Conservation (phyloP, 2,329 filamentous ascomycete species). For the Alternaria alternata region DNA sequence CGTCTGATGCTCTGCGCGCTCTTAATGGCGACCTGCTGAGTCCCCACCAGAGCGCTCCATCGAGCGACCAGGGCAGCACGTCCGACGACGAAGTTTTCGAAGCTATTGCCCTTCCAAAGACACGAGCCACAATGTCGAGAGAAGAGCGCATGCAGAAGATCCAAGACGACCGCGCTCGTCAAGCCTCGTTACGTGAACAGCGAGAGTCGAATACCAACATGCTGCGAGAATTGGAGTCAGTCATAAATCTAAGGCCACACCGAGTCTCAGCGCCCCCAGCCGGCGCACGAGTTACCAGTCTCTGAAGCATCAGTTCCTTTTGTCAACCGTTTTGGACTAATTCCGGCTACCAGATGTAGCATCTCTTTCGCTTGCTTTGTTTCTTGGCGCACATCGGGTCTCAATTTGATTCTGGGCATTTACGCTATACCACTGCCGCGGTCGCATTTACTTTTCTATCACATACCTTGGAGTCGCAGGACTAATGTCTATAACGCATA, state of each 20-base stretch:
- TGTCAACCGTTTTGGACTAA: slow-evolving; percentile 19
- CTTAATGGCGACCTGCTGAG: slow-evolving; percentile 75
- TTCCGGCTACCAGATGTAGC: slow-evolving; percentile 21
- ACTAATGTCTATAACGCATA: slow-evolving; percentile 16
- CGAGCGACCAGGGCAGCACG: slow-evolving; percentile 61
- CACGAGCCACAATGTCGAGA: slow-evolving; percentile 74
- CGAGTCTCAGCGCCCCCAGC: slow-evolving; percentile 27
- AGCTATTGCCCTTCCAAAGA: slow-evolving; percentile 78
- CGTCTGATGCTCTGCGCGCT: slow-evolving; percentile 76
- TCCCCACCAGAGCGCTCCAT: slow-evolving; percentile 48
- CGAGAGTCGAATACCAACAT: slow-evolving; percentile 85
- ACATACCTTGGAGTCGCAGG: slow-evolving; percentile 7
- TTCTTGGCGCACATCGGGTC: slow-evolving; percentile 8
- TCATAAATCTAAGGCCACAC: slow-evolving; percentile 65
- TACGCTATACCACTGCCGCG: slow-evolving; percentile 27
- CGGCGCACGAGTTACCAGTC: slow-evolving; percentile 43
- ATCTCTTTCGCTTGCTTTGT: slow-evolving; percentile 6
- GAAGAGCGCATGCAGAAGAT: slow-evolving; percentile 90
- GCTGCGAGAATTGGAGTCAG: slow-evolving; percentile 89
- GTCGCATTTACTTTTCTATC: slow-evolving; percentile 9
- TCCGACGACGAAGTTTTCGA: slow-evolving; percentile 85
- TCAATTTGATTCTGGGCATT: slow-evolving; percentile 19
- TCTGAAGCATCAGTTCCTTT: slow-evolving; percentile 33
- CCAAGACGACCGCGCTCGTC: slow-evolving; percentile 82
- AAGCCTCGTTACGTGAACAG: slow-evolving; percentile 75